Evolutionary conservation across 2,329 filamentous ascomycete genomes (phyloP).

Genomic region (Fonsecaea monophora): DNA sequence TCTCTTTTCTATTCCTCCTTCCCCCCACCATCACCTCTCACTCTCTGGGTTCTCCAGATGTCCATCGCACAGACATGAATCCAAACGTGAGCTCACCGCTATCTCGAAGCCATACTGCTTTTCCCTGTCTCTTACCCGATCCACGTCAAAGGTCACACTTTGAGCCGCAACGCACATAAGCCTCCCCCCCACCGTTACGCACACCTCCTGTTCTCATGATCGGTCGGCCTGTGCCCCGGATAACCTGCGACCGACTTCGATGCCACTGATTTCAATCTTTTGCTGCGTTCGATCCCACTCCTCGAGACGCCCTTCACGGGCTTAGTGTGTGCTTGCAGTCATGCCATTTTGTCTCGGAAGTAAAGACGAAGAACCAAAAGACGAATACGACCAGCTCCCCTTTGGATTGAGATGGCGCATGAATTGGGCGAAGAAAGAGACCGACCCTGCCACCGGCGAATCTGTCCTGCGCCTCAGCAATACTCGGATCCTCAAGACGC

Average conservation of each 20-base stretch:
- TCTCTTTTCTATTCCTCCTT: not conserved
- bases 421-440: conserved; percentile 37
- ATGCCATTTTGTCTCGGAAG: conserved; percentile 35
- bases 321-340: conserved; percentile 21
- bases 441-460: conserved; percentile 35
- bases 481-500: conserved; percentile 38
- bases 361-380: conserved; percentile 36
- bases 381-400: conserved; percentile 39
- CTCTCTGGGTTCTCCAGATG: conserved; percentile 22
- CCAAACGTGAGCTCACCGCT: conserved; percentile 25
- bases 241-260: conserved; percentile 21
- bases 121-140: conserved; percentile 26
- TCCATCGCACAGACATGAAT: conserved; percentile 30
- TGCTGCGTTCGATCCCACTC: not conserved
- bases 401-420: conserved; percentile 38
- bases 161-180: conserved; percentile 9
- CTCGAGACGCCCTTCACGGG: conserved; percentile 8
- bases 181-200: not conserved
- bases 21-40: conserved; percentile 9
- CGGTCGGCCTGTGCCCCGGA: not conserved
- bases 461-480: conserved; percentile 36
- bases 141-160: conserved; percentile 29
- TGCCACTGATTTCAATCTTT: conserved; percentile 13
- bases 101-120: conserved; percentile 26
- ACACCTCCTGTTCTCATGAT: conserved; percentile 22